These are phyloP conservation scores for Glomus cerebriforme DNA, from an alignment of 192 early-diverging fungal species.

Conservation along the genomic window DNA sequence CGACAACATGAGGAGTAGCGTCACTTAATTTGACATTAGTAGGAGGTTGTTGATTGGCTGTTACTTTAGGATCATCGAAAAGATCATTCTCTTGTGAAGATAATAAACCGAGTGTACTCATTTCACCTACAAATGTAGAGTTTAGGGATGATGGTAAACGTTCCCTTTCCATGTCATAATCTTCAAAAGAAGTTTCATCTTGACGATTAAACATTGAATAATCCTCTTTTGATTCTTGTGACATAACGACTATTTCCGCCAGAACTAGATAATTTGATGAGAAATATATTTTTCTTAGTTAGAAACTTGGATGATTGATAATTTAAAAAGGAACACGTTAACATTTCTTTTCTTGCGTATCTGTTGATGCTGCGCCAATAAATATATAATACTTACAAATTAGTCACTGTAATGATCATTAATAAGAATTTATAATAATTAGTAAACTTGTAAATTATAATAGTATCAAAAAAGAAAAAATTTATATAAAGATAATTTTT, in stretches of 20 bases:
- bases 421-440: too few relatives aligned
- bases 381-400: too few relatives aligned
- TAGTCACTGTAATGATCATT: too few relatives aligned
- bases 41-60: not conserved
- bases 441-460: too few relatives aligned
- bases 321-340: too few relatives aligned
- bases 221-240: not conserved
- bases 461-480: too few relatives aligned
- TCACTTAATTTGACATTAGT: not conserved
- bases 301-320: too few relatives aligned
- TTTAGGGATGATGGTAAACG: not conserved
- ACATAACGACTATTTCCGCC: not conserved
- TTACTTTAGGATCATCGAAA: not conserved
- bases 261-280: not conserved
- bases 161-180: not conserved
- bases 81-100: not conserved
- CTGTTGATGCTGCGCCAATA: too few relatives aligned
- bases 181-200: not conserved
- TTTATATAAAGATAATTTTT: too few relatives aligned
- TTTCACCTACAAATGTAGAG: not conserved
- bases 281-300: not conserved
- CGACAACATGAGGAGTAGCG: not conserved
- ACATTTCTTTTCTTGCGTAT: too few relatives aligned
- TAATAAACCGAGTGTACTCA: not conserved
- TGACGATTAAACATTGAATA: not conserved